These are phyloP conservation scores for Akanthomyces uredinophilus DNA, from an alignment of 2,329 filamentous ascomycete species.

Conservation along the genomic window DNA sequence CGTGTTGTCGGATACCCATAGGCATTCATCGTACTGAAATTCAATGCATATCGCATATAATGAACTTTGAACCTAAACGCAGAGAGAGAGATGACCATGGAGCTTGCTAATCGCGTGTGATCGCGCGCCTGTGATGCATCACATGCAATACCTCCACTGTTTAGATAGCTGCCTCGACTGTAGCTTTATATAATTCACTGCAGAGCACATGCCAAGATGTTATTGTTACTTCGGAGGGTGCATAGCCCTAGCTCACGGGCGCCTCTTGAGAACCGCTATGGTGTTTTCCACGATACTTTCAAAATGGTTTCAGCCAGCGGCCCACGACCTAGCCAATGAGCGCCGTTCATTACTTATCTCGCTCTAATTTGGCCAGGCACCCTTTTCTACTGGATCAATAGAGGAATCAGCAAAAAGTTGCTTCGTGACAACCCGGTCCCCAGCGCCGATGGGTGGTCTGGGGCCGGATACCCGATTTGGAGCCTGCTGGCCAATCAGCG, in stretches of 20 bases:
- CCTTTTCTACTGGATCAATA: background rate
- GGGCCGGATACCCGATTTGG: conserved; percentile 5
- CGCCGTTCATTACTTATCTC: background rate
- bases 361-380: background rate
- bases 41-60: background rate
- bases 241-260: background rate
- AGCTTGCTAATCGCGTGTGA: too few species aligned
- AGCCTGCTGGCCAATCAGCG: background rate
- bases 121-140: background rate
- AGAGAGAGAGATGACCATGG: too few species aligned
- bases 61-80: too few species aligned
- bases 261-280: conserved; percentile 7
- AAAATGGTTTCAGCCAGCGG: background rate
- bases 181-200: background rate
- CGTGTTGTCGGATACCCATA: background rate
- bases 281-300: background rate
- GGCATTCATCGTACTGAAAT: background rate
- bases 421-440: background rate
- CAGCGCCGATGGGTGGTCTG: background rate
- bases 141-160: background rate
- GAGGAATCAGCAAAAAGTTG: background rate
- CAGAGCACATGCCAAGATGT: background rate
- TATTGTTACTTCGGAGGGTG: background rate
- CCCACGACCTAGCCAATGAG: background rate
- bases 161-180: background rate